Conservation (phyloP, 306 rosid species). For the Cucurbita pepo region DNA sequence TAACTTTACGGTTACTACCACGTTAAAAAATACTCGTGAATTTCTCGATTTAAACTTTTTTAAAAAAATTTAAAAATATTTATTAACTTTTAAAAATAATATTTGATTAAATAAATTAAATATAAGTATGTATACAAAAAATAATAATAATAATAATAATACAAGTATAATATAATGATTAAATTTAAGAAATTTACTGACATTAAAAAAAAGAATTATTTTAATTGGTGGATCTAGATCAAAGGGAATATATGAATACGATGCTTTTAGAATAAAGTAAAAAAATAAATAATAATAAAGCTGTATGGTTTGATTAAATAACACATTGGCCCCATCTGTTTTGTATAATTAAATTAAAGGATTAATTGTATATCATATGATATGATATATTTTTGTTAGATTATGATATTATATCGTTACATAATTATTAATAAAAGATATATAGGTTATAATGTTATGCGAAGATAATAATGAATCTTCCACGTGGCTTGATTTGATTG, state of each 20-base stretch:
- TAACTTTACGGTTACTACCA: too few species aligned
- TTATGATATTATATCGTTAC: background rate
- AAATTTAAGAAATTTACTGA: background rate
- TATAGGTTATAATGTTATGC: background rate
- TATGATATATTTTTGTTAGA: background rate
- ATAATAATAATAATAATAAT: too few species aligned
- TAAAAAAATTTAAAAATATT: too few species aligned
- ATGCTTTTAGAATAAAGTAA: conserved; percentile 4
- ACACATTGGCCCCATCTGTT: background rate
- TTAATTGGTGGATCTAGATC: conserved; percentile 58
- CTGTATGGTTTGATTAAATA: background rate
- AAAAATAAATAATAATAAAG: background rate
- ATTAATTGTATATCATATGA: background rate
- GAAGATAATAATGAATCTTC: background rate
- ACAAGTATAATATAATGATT: too few species aligned
- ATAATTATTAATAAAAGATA: background rate
- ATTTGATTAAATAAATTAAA: too few species aligned
- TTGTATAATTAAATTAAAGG: background rate
- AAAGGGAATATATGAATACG: conserved; percentile 7
- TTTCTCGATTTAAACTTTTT: too few species aligned
- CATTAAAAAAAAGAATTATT: too few species aligned
- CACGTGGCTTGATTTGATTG: background rate
- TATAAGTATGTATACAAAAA: too few species aligned
- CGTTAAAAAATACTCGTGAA: too few species aligned
- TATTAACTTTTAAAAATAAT: too few species aligned